Base-by-base conservation (phyloP, 805 yeast species). In the Monosporozyma aerobia region DNA sequence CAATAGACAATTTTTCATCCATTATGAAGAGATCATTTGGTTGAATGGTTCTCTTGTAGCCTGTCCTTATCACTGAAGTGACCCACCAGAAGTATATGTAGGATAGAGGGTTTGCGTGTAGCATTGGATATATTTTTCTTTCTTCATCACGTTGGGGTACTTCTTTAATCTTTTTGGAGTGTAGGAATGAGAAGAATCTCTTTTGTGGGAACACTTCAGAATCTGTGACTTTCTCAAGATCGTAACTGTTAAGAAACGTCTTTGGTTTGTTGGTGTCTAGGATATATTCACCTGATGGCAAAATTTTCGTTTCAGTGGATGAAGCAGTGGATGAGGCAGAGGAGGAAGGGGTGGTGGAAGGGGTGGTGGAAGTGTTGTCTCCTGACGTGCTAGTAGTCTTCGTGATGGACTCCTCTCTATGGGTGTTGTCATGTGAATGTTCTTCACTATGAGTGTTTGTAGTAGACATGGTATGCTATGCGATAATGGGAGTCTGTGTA, bases 31-130 rank as follows among this genome's bases (percentile, higher is more conserved):
- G 63, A 67, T 87, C 94, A 48, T 78, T 76, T 1, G 85, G 81
- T 44, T 77, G 78, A 46, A 87, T 68, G 0, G 90, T 84, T 61
- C 94, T 74, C 64, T 80, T 83, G 65, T 86, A 86, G 6, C 95
- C 94, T 7, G 78, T 77, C 14, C 67, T 69, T 73, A 87, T 68
- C 43, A 86, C 59, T 0, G 90, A 90, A 27, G 69, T 60, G 47
- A 86, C 67, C 90, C 92, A 87, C 80, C 83, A 76, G 63, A 85
- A 81, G 59, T 81, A 77, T 0, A 74, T 57, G 54, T 76, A 67
- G 11, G 71, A 74, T 1, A 81, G n/a, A 1, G 63, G 50, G 55
- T 76, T 78, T 0, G 74, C 57, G 33, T 59, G 67, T 13, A 67
- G 68, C 70, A 80, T 72, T 1, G 84, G 85, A 56, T 73, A 81